A percentile compares a stretch with the other conserved stretches of the same genome.
Evolutionary conservation across 441 rosid genomes (phyloP).

Genomic region (Capsella rubella): DNA sequence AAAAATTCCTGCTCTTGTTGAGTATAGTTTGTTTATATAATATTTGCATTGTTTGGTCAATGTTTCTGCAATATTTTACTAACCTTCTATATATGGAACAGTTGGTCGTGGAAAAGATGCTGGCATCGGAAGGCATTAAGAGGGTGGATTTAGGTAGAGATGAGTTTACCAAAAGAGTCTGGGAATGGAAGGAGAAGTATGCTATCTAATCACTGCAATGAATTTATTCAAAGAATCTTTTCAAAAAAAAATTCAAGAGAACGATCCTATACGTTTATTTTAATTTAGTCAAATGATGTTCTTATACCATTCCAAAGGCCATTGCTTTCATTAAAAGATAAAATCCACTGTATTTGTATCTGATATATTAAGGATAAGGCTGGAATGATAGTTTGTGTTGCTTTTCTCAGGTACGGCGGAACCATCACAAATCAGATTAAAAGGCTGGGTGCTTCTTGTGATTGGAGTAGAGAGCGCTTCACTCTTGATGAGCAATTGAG

Average conservation of each 20-base stretch:
- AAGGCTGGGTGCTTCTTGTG: conserved; percentile 99
- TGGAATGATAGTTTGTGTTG: conserved; percentile 41
- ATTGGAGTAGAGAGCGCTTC: conserved; percentile 93
- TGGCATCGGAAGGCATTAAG: conserved; percentile 91
- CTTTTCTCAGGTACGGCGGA: conserved; percentile 83
- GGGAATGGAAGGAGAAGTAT: conserved; percentile 99
- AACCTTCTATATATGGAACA: conserved; percentile 49
- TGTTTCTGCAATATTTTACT: conserved; percentile 21
- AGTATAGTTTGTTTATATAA: background rate
- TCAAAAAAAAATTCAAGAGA: background rate
- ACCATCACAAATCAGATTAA: conserved; percentile 92
- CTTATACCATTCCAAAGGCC: conserved; percentile 21
- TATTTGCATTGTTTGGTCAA: conserved; percentile 12
- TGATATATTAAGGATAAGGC: conserved; percentile 13
- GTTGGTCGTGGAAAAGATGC: conserved; percentile 98
- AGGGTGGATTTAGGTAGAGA: conserved; percentile 85
- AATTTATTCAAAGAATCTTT: conserved; percentile 14
- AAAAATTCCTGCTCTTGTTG: background rate
- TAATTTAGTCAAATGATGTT: background rate
- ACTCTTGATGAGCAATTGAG: conserved; percentile 98
- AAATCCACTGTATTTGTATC: conserved; percentile 20
- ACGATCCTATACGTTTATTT: conserved; percentile 6
- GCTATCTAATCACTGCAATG: conserved; percentile 34
- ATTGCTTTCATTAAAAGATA: conserved; percentile 10
- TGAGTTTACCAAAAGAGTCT: conserved; percentile 88